Conservation (phyloP, 75 land plant species). For the Picea glauca region DNA sequence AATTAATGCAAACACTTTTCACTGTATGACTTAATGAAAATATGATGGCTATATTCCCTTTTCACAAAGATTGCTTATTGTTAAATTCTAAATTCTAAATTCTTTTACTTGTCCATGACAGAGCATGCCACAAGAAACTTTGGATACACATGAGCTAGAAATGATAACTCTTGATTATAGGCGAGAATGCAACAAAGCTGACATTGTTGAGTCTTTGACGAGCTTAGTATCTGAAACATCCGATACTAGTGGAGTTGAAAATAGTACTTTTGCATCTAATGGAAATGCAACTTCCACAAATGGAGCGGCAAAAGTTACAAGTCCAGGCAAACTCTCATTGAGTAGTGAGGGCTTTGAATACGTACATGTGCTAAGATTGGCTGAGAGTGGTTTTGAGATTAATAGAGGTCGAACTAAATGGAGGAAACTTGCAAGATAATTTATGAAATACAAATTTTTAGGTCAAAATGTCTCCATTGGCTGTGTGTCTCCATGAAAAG, state of each 20-base stretch:
- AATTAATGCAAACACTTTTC: background rate
- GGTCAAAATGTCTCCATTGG: too few species aligned
- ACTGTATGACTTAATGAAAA: background rate
- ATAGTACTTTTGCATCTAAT: constrained; percentile 8
- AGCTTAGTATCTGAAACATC: constrained; percentile 30
- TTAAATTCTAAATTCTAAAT: background rate
- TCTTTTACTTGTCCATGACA: constrained; percentile 11
- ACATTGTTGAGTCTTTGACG: constrained; percentile 69
- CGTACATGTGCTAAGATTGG: constrained; percentile 63
- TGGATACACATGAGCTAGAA: constrained; percentile 64
- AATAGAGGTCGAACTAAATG: constrained; percentile 85
- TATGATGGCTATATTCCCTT: background rate
- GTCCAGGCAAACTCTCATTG: constrained; percentile 9
- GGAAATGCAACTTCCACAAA: constrained; percentile 11
- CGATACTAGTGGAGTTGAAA: constrained; percentile 8
- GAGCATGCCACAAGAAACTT: constrained; percentile 72
- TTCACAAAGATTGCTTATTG: background rate
- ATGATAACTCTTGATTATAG: constrained; percentile 72
- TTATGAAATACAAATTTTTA: too few species aligned
- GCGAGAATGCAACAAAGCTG: constrained; percentile 78
- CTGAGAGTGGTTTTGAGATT: constrained; percentile 55
- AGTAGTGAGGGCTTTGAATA: constrained; percentile 24
- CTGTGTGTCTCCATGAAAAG: too few species aligned
- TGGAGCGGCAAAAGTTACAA: constrained; percentile 4
- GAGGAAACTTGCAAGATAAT: constrained; percentile 49